Conservation (phyloP, 164 flowering plant genomes). For the Houttuynia cordata region DNA sequence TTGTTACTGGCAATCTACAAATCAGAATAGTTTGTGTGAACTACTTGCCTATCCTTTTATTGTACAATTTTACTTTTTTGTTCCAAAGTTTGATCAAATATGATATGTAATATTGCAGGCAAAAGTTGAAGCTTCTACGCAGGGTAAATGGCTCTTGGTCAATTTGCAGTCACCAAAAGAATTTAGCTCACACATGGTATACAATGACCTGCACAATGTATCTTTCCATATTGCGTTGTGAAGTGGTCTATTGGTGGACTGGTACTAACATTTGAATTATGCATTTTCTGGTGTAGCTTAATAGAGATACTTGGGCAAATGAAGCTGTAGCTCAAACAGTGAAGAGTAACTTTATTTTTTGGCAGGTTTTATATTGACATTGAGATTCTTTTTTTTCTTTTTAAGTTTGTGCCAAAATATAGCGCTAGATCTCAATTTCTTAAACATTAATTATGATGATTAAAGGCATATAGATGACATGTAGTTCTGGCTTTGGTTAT, state of each 20-base stretch:
- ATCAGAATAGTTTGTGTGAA: too few species aligned
- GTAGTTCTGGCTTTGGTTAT: not conserved
- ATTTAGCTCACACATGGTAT: slow-evolving; percentile 94
- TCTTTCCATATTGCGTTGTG: not conserved
- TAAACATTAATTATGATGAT: too few species aligned
- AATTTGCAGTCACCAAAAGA: slow-evolving; percentile 92
- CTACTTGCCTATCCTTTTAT: too few species aligned
- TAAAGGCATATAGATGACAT: not conserved
- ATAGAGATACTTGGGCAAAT: slow-evolving; percentile 96
- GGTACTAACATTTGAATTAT: not conserved
- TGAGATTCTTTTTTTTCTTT: not conserved
- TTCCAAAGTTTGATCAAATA: too few species aligned
- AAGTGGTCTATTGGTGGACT: not conserved
- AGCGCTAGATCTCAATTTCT: too few species aligned
- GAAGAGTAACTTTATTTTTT: slow-evolving; percentile 74
- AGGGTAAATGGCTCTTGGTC: slow-evolving; percentile 79
- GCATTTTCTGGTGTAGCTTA: slow-evolving; percentile 40
- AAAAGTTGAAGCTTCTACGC: slow-evolving; percentile 57
- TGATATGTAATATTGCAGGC: slow-evolving; percentile 35
- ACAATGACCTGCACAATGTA: not conserved
- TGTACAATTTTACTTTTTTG: too few species aligned
- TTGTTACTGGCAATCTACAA: too few species aligned
- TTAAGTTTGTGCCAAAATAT: too few species aligned
- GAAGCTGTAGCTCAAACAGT: slow-evolving; percentile 95
- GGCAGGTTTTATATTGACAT: slow-evolving; percentile 59